These are phyloP conservation scores for Bipolaris zeicola DNA, from an alignment of 2,329 filamentous ascomycete genomes.

Conservation along the genomic window DNA sequence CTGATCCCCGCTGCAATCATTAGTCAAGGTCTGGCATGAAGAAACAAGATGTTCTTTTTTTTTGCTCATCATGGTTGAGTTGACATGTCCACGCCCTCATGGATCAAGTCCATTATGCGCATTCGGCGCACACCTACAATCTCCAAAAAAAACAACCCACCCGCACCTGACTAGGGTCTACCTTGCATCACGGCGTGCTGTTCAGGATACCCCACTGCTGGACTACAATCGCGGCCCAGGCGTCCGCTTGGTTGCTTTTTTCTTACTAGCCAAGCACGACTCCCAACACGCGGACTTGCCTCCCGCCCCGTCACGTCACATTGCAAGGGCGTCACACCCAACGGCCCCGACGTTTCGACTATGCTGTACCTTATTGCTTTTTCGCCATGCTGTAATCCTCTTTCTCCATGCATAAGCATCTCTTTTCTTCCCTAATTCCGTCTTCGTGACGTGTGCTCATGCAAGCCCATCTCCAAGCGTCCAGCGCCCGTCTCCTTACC, in stretches of 20 bases:
- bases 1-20: background rate
- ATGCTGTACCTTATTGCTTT: background rate
- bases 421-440: background rate
- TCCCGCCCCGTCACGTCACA: conserved; percentile 1
- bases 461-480: background rate
- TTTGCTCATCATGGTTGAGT: background rate
- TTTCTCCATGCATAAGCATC: background rate
- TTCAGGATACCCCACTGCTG: background rate
- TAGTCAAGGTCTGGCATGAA: background rate
- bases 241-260: background rate
- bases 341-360: conserved; percentile 5
- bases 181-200: background rate
- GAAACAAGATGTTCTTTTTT: background rate
- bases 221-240: background rate
- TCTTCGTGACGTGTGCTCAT: conserved; percentile 1
- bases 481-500: background rate
- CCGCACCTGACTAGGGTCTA: background rate
- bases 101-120: background rate
- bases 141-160: background rate
- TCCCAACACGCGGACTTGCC: background rate
- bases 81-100: background rate
- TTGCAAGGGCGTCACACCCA: background rate
- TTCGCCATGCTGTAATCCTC: background rate
- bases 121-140: background rate
- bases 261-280: background rate